Base-by-base conservation (phyloP, 768 basidiomycete genomes). In the Multifurca ochricompacta region DNA sequence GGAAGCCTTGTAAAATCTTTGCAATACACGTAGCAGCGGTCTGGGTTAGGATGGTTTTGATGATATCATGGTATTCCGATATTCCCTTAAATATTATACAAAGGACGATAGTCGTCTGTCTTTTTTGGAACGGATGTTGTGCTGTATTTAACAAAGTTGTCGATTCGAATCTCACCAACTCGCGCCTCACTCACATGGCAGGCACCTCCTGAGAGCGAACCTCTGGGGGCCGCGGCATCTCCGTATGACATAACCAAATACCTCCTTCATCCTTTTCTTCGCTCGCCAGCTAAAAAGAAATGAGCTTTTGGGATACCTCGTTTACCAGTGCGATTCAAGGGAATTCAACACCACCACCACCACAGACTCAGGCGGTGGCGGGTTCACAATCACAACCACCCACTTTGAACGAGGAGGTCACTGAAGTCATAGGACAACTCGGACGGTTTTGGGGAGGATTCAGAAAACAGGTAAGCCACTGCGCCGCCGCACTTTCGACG, bases 391-490 rank as follows among this genome's bases (percentile, higher is more conserved):
- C 79, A 28, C n/a, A n/a, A n/a, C 78, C 79, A 52, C 75, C 67
- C 37, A 79, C 75, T 52, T 71, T 96, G 40, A 85, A 94, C 64
- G 86, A 94, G 64, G 92, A 96, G 68, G 89, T 96, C 13, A 77
- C 78, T 2, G 85, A 95, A 63, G 92, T 92, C 21, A 81, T 94
- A 37, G 88, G 88, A n/a, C 85, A 90, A 63, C 73, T 95, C 11
- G 82, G 84, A 27, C 76, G 85, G 48, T 84, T 92, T 65, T 96
- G 93, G 93, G 91, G 91, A 41, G 87, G 90, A 28, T 87, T 94
- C 65, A 81, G 83, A 73, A 88, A 86, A 67, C 91, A 93, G 82
- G 91, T 82, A 62, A 59, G 81, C 64, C 45, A 4, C 19, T 23
- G 7, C 35, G 2, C 11, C 34, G 1, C n/a, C n/a, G n/a, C 6